Base-by-base conservation (phyloP, 495 filamentous ascomycete genomes). In the Parathielavia appendiculata region DNA sequence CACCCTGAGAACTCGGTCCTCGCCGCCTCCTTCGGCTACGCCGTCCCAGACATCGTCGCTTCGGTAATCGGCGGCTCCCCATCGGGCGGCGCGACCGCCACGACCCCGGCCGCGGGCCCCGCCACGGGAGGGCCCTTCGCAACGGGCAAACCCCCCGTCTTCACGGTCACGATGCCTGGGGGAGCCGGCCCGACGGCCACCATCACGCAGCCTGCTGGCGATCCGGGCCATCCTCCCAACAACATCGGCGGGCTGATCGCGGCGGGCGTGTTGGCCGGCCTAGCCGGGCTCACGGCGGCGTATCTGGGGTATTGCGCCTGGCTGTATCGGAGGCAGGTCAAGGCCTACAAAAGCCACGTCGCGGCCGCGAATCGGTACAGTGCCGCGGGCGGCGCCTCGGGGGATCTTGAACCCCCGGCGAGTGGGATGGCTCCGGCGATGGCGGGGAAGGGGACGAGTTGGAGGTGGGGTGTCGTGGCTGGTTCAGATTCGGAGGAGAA, bases 301-400 rank as follows among this genome's bases (percentile, higher is more conserved):
- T 85, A 89, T 63, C 75, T 91, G 19, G 85, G 84, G 14, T 89
- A 88, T 74, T 87, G 87, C 68, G 79, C 83, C 20, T 88, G 82
- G 78, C 70, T 89, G 7, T 89, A 87, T 71, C 78, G 84, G 34
- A 78, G 80, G 23, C 86, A 85, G 61, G 75, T 88, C 12, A 58
- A 64, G 1, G 75, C 85, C 6, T 88, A 86, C 71, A 81, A 82
- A 62, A 71, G 76, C 32, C 83, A 89, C 66, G 77, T 87, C 32
- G 78, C 79, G 14, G 79, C 85, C 63, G 72, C 79, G n/a, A 73
- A 73, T 59, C 62, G 73, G 16, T 69, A 77, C 56, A 62, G 69
- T 35, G 64, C 66, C 30, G 59, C 47, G 11, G 56, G 41, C 12
- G 48, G 36, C 1, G 36, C 6, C 20, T 22, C 1, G 55, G 43